A percentile compares a stretch with the other conserved stretches of the same genome.
Evolutionary conservation across 257 asterid genomes (phyloP).

Genomic region (Fraxinus americana): DNA sequence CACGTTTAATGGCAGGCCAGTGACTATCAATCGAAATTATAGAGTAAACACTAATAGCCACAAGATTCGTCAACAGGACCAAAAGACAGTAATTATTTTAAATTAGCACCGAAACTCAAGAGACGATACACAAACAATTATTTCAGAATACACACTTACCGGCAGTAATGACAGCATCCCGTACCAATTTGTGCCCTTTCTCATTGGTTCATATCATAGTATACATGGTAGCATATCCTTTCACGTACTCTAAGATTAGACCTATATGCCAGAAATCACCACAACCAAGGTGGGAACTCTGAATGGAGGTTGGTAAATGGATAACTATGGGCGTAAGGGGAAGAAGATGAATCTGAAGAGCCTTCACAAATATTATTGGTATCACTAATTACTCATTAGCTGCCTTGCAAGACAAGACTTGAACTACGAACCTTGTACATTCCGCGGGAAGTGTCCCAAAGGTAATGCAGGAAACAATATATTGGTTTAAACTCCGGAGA

Average conservation of each 20-base stretch:
- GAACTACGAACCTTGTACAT: background rate
- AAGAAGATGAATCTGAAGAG: background rate
- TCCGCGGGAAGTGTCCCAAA: background rate
- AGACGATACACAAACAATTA: background rate
- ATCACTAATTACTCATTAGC: background rate
- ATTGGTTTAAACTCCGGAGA: background rate
- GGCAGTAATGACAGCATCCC: background rate
- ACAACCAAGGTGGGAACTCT: background rate
- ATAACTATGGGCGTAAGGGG: background rate
- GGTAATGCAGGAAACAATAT: background rate
- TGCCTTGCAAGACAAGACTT: background rate
- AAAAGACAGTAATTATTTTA: background rate
- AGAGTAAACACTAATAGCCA: background rate
- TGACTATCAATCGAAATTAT: background rate
- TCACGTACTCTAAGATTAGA: background rate
- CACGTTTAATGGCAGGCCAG: background rate
- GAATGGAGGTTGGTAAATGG: background rate
- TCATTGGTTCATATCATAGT: background rate
- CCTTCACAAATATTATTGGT: background rate
- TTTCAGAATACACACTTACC: background rate
- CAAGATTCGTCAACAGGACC: background rate
- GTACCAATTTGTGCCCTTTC: background rate
- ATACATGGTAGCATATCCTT: background rate
- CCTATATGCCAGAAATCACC: constrained; percentile 1
- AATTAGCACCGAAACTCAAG: background rate